Base-by-base conservation (phyloP, 2,329 filamentous ascomycete genomes). In the Phialophora verrucosa region DNA sequence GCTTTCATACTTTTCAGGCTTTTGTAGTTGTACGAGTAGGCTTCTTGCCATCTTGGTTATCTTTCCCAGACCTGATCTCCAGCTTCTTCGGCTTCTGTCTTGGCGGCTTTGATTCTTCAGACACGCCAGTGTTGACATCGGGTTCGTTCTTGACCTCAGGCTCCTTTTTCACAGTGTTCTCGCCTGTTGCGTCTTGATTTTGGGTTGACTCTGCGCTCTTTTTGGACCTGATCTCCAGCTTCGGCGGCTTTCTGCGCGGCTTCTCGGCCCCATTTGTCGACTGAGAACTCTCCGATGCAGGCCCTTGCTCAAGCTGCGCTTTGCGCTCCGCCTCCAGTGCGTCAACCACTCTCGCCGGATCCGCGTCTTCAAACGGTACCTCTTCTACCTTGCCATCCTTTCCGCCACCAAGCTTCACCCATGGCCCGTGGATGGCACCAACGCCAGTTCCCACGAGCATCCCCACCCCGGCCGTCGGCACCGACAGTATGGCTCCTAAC, bases 371-470 rank as follows among this genome's bases (percentile, higher is more conserved):
- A 38, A 68, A 67, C 60, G 65, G 65, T 23, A 65, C 65, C 44
- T 68, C 68, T 49, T 68, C 65, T 14, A 31, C 53, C 53, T 55
- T 35, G 29, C 53, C 53, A 20, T 35, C 53, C 29, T 55, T 55
- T 23, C 53, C 53, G 20, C 57, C 65, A 47, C 68, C 68, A 5
- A 70, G 38, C 55, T 68, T 70, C 29, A 70, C 56, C 57, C 59
- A 70, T 20, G 68, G 68, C 25, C 68, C 68, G 53, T 64, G 68
- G 14, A 70, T 57, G 14, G 65, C 65, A 44, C 68, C 68, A 5
- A 65, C 58, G 7, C 63, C 66, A 42, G 25, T 65, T 20, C 68
- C 68, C 5, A 66, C 64, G 11, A 68, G 63, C 63, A 65, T 64
- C 12, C 68, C 68, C 38, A 70, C 8, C 4, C 60, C 63, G 3